Evolutionary conservation across 495 filamentous ascomycete species (phyloP).

Genomic region (Hypoxylon rickii): DNA sequence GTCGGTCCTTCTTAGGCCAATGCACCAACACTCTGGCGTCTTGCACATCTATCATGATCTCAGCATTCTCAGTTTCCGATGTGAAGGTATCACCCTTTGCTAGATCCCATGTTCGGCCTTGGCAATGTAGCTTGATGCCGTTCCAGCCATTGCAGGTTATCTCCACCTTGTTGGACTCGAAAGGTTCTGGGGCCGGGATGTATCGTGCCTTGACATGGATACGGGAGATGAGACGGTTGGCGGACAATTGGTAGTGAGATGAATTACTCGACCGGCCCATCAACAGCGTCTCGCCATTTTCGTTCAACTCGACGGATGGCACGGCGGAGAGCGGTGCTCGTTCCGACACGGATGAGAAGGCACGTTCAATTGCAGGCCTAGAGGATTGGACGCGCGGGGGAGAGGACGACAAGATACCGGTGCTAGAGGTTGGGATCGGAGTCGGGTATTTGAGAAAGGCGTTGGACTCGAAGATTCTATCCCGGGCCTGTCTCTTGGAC

Average conservation of each 20-base stretch:
- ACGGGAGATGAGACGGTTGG: slow-evolving; percentile 88
- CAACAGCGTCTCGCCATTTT: slow-evolving; percentile 76
- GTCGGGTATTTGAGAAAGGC: slow-evolving; percentile 76
- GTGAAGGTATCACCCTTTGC: slow-evolving; percentile 86
- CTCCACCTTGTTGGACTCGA: slow-evolving; percentile 73
- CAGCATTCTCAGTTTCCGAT: slow-evolving; percentile 84
- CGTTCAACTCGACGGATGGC: slow-evolving; percentile 77
- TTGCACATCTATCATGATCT: slow-evolving; percentile 95
- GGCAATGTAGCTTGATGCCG: slow-evolving; percentile 89
- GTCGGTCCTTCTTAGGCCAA: slow-evolving; percentile 75
- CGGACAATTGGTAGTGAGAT: slow-evolving; percentile 87
- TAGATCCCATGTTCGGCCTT: slow-evolving; percentile 84
- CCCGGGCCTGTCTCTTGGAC: slow-evolving; percentile 69
- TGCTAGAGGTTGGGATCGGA: slow-evolving; percentile 90
- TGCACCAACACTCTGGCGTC: slow-evolving; percentile 85
- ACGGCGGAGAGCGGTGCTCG: slow-evolving; percentile 82
- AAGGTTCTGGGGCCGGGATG: slow-evolving; percentile 63
- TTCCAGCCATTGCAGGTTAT: slow-evolving; percentile 96
- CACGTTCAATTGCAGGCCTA: slow-evolving; percentile 59
- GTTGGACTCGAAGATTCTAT: slow-evolving; percentile 46
- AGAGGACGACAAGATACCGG: slow-evolving; percentile 87
- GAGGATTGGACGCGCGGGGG: slow-evolving; percentile 65
- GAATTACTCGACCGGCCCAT: slow-evolving; percentile 94
- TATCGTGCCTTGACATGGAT: slow-evolving; percentile 90
- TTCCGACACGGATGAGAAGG: slow-evolving; percentile 75